These are phyloP conservation scores for Claviceps pazoutovae DNA, from an alignment of 2,329 filamentous ascomycete species.

Conservation along the genomic window DNA sequence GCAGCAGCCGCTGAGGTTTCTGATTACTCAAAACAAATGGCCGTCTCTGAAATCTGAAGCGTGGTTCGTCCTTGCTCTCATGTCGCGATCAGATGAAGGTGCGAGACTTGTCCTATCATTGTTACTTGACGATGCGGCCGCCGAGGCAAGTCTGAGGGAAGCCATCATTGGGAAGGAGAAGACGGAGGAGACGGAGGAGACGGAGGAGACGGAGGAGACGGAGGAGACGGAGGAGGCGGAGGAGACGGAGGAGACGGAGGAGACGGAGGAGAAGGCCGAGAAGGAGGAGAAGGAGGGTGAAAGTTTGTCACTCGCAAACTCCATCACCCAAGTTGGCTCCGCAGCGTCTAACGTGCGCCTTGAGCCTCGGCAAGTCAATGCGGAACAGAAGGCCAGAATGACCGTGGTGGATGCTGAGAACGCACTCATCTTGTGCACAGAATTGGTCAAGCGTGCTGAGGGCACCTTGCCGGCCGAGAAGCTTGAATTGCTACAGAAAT, in stretches of 20 bases:
- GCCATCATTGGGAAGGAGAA: constrained; percentile 29
- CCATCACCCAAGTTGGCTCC: constrained; percentile 10
- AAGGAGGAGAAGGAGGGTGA: constrained; percentile 3
- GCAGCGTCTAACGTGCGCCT: constrained; percentile 20
- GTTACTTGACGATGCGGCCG: constrained; percentile 27
- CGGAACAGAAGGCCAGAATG: constrained; percentile 29
- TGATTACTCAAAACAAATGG: constrained; percentile 44
- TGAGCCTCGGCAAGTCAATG: constrained; percentile 34
- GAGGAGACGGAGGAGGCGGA: constrained; percentile 11
- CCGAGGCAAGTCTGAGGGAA: constrained; percentile 30
- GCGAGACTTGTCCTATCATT: constrained; percentile 29
- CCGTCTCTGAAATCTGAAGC: constrained; percentile 44
- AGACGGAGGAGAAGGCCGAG: neutral
- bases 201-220: neutral
- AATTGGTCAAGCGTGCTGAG: constrained; percentile 34
- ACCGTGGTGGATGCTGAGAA: constrained; percentile 45
- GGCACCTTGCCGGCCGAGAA: constrained; percentile 26
- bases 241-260: constrained; percentile 8
- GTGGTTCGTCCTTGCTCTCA: constrained; percentile 48
- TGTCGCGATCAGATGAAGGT: constrained; percentile 38
- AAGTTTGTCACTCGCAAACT: constrained; percentile 9
- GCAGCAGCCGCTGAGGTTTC: constrained; percentile 30
- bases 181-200: constrained; percentile 8
- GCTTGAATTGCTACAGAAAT: constrained; percentile 28
- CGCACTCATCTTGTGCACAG: constrained; percentile 41